Conservation (phyloP, 208 protist genomes). For the Porcisia deanei region DNA sequence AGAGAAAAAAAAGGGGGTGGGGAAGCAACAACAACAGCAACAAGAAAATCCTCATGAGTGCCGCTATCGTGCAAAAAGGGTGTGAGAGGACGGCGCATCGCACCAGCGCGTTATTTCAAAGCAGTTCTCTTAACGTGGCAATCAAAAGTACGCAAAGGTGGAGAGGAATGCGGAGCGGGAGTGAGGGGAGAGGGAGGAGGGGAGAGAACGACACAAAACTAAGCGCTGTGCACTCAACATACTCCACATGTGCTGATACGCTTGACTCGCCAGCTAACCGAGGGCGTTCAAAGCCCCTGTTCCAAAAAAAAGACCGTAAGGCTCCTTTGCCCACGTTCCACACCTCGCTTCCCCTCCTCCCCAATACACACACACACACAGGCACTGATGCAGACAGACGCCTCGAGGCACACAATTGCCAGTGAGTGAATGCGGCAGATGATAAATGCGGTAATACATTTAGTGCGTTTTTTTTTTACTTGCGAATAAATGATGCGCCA, state of each 20-base stretch:
- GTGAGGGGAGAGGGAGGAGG: neutral
- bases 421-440: neutral
- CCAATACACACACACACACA: neutral
- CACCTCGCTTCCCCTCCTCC: too few relatives aligned
- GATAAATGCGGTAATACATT: neutral
- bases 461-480: conserved; percentile 2
- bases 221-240: neutral
- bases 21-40: too few relatives aligned
- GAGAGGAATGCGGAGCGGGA: neutral
- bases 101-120: neutral
- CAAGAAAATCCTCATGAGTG: too few relatives aligned
- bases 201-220: neutral
- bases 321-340: too few relatives aligned
- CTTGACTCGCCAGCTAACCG: too few relatives aligned
- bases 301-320: too few relatives aligned
- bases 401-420: neutral
- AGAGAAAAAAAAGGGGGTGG: too few relatives aligned
- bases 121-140: neutral
- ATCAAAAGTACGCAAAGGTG: neutral
- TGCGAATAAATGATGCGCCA: conserved; percentile 2
- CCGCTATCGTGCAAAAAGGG: too few relatives aligned
- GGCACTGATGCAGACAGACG: neutral
- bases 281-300: too few relatives aligned
- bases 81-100: neutral
- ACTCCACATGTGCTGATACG: too few relatives aligned